Base-by-base conservation (phyloP, 2,329 filamentous ascomycete genomes). In the Stachybotrys chartarum region DNA sequence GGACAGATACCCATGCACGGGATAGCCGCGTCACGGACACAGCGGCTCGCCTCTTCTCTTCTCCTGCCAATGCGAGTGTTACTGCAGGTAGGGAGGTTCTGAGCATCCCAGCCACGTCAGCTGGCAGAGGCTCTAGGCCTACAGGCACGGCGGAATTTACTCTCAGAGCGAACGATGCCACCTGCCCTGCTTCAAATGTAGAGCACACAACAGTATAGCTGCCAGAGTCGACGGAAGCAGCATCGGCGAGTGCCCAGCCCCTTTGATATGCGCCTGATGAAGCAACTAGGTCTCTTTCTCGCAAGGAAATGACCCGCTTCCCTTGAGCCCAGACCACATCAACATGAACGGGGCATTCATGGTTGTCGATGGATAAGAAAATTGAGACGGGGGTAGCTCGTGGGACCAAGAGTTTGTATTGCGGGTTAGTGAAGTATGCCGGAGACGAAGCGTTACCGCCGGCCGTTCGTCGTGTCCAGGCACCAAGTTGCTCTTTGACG, bases 191-290 rank as follows among this genome's bases (percentile, higher is more conserved):
- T 59, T 96, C 91, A 68, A 95, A 97, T 0, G 93, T 96, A 3
- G 91, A 96, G 67, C 88, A 93, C 7, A 97, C 87, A 55, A 96
- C 79, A 0, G 90, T 97, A 70, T 97, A 99, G 0, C 78, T 78
- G 0, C 93, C 93, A 1, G 83, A 74, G 45, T 85, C 83, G 17
- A 96, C 73, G 18, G 75, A 59, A 65, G 64, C 69, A 61, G 82
- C 73, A 58, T 89, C 82, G 3, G 87, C 85, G 35, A 91, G 76
- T 5, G 89, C 88, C 66, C 88, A 90, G 31, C 88, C 88, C 31
- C 87, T 85, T 51, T 89, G 85, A 71, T 99, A 97, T 61, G 96
- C 91, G n/a, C 90, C 90, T 39, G 90, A 95, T 55, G 90, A 87
- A 24, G 83, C 82, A 30, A 95, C 80, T 45, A 97, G 83, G 66